Percentiles rank a stretch among this genome's conserved stretches.
Evolutionary conservation across 306 rosid species (phyloP).

Genomic region (Oxytropis ochrocephala): DNA sequence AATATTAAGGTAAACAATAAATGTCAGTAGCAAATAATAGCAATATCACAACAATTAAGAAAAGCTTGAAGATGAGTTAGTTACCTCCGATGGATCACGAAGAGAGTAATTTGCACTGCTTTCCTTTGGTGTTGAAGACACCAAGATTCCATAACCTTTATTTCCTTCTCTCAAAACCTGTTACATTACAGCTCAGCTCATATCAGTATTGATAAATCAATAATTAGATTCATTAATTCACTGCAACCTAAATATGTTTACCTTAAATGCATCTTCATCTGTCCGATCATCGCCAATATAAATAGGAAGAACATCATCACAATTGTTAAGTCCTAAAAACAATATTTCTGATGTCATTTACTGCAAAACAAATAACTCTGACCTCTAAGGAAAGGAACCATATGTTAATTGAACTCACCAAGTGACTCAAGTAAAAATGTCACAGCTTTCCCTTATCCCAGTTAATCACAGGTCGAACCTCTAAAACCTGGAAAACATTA

Average conservation of each 20-base stretch:
- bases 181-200: constrained; percentile 9
- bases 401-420: constrained; percentile 42
- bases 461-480: constrained; percentile 81
- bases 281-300: constrained; percentile 94
- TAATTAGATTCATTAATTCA: neutral
- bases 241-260: constrained; percentile 9
- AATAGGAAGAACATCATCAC: constrained; percentile 87
- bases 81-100: constrained; percentile 86
- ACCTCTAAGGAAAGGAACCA: neutral
- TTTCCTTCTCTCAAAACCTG: constrained; percentile 77
- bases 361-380: constrained; percentile 9
- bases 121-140: constrained; percentile 71
- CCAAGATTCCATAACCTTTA: constrained; percentile 79
- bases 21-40: neutral
- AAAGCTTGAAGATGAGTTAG: neutral
- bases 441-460: constrained; percentile 99
- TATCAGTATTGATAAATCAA: neutral
- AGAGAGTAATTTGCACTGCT: constrained; percentile 83
- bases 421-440: constrained; percentile 89
- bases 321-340: constrained; percentile 51
- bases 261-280: constrained; percentile 96
- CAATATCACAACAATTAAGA: neutral
- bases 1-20: neutral
- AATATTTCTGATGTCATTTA: constrained; percentile 23
- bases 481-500: constrained; percentile 68